A percentile compares a stretch with the other conserved stretches of the same genome.
phyloP scores from a whole-genome alignment of 495 filamentous ascomycete species.

The Hamigera avellanea region DNA sequence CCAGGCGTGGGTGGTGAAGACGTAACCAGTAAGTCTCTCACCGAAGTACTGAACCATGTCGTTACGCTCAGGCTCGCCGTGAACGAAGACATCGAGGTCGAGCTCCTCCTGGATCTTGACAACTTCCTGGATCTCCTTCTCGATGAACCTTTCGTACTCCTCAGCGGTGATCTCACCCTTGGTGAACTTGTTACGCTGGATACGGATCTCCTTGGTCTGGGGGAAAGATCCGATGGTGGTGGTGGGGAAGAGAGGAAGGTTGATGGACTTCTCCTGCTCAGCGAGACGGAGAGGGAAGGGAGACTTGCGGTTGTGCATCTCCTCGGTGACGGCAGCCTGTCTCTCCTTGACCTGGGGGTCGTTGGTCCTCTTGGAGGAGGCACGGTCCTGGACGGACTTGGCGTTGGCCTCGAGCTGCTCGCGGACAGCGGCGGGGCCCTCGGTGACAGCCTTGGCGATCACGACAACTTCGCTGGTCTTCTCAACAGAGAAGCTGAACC shows the following conservation, averaged over 20 bases:
- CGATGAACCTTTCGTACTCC: slow-evolving; percentile 96
- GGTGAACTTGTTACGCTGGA: slow-evolving; percentile 92
- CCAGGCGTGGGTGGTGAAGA: slow-evolving; percentile 98
- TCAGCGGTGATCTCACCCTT: slow-evolving; percentile 88
- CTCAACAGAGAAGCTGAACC: slow-evolving; percentile 97
- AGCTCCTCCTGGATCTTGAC: slow-evolving; percentile 97
- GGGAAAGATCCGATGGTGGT: slow-evolving; percentile 99
- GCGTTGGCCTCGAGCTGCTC: slow-evolving; percentile 88
- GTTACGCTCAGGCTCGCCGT: slow-evolving; percentile 98
- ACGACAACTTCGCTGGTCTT: slow-evolving; percentile 84
- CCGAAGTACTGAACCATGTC: slow-evolving; percentile 99
- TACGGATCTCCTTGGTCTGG: slow-evolving; percentile 95
- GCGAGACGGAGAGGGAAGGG: slow-evolving; percentile 71
- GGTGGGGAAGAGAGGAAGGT: slow-evolving; percentile 93
- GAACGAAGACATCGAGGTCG: slow-evolving; percentile 88
- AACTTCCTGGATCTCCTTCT: slow-evolving; percentile 89
- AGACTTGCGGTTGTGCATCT: slow-evolving; percentile 86
- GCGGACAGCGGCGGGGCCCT: slow-evolving; percentile 75
- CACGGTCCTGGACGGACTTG: slow-evolving; percentile 76
- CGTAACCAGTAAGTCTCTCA: slow-evolving; percentile 91
- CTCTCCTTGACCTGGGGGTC: slow-evolving; percentile 92
- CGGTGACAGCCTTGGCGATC: slow-evolving; percentile 91
- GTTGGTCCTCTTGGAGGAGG: slow-evolving; percentile 88
- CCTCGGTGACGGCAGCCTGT: slow-evolving; percentile 70
- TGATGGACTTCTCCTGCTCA: slow-evolving; percentile 75